Base-by-base conservation (phyloP, 352 stramenopile species). In the Phytopythium kandeliae region DNA sequence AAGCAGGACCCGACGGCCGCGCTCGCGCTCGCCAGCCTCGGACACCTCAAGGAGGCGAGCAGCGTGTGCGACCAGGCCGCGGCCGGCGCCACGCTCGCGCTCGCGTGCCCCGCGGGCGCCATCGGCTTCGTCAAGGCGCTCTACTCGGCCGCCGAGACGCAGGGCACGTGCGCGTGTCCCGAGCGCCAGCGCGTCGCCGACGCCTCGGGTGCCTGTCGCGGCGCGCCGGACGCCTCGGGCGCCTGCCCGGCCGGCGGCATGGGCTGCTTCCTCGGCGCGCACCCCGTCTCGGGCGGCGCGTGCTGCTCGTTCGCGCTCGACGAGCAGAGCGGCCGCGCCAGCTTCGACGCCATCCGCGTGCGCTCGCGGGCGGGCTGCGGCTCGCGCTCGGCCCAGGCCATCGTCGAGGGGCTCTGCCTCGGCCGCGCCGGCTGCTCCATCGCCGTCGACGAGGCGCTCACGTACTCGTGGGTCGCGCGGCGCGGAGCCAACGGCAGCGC, bases 1-100 rank as follows among this genome's bases (percentile, higher is more conserved):
- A 78, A 81, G 13, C 82, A 93, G 46, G 77, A 90, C 44, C 56
- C 81, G 33, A 74, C 79, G 16, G 57, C 75, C 21, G 63, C 91
- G n/a, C 51, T 93, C 28, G 74, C 78, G 35, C 76, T 93, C 65
- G 90, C 82, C 33, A 91, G 71, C 40, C 85, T 93, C 52, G 82
- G 82, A 0, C 80, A 91, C 58, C 60, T 93, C n/a, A 69, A 60
- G 8, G 72, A 91, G 36, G 74, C 78, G 10, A 85, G 64, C 33
- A 89, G 65, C 58, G 55, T 76, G 28, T 93, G 82, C 44, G 76
- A 86, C 46, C 82, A 93, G 47, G 75, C 78, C 26, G 13, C 72
- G 2, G 48, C 67, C 3, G 80, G 77, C 40, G 61, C 67, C 0
- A 51, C 64, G 38, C 52, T 93, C 10, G 82, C 74, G 19, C 61